Percentiles rank a stretch among this genome's conserved stretches.
Conservation (phyloP, 225 moss, liverwort and hornwort genomes). For the Asterella californica region DNA sequence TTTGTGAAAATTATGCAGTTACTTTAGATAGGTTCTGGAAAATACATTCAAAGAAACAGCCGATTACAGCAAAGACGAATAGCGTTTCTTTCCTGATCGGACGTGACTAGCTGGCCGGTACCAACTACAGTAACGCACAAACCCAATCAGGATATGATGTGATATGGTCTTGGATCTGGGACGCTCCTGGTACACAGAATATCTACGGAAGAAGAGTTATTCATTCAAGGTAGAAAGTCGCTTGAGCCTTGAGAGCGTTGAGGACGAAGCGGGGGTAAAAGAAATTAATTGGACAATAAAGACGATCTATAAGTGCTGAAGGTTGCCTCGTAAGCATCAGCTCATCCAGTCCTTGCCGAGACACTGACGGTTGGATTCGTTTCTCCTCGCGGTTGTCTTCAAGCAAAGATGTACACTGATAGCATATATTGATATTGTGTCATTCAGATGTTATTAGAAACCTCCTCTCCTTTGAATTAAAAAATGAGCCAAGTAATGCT, state of each 20-base stretch:
- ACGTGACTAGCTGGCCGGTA: not conserved
- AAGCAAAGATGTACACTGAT: too few species aligned
- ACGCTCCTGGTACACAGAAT: not conserved
- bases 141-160: not conserved
- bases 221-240: constrained; percentile 1
- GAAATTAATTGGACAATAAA: not conserved
- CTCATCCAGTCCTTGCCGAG: not conserved
- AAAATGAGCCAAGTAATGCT: too few species aligned
- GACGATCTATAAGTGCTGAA: not conserved
- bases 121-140: not conserved
- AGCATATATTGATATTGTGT: too few species aligned
- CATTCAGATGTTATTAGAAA: not conserved
- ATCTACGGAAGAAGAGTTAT: too few species aligned
- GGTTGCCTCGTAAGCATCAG: not conserved
- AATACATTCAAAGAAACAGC: not conserved
- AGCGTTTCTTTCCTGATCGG: not conserved
- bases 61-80: too few species aligned
- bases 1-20: not conserved
- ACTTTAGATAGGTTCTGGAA: not conserved
- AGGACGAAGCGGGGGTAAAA: too few species aligned
- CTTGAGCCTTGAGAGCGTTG: not conserved
- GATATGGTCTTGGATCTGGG: not conserved
- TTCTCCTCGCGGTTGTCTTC: constrained; percentile 3
- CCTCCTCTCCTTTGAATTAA: too few species aligned
- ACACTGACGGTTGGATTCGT: not conserved